Evolutionary conservation across 441 rosid species (phyloP).

Genomic region (Euphorbia corollata): DNA sequence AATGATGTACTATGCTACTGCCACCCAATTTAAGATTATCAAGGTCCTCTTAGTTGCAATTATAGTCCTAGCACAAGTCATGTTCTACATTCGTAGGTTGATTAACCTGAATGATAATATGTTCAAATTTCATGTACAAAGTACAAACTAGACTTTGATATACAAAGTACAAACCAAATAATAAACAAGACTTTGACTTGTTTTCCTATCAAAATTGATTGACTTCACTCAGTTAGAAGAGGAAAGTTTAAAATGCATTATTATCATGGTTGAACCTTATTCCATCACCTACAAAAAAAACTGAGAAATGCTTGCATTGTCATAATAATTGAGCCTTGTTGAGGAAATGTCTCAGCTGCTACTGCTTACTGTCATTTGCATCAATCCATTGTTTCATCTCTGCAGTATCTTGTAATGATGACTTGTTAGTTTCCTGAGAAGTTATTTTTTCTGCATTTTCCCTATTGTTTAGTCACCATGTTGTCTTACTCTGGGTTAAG

Average conservation of each 20-base stretch:
- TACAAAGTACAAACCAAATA: neutral
- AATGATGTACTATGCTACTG: neutral
- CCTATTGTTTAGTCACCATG: neutral
- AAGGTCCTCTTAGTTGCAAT: neutral
- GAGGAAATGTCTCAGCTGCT: neutral
- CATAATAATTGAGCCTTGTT: neutral
- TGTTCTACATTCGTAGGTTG: neutral
- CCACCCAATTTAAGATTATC: neutral
- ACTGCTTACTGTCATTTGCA: neutral
- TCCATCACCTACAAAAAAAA: neutral
- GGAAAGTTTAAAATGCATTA: neutral
- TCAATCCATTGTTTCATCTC: no score
- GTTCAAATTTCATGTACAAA: neutral
- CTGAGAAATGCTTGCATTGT: neutral
- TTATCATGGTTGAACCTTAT: neutral
- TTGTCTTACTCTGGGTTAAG: neutral
- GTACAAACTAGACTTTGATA: neutral
- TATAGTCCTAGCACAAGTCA: neutral
- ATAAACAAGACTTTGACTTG: neutral
- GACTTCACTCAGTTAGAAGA: neutral
- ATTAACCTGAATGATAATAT: neutral
- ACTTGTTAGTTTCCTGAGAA: neutral
- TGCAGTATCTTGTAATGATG: neutral
- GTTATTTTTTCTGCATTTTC: neutral
- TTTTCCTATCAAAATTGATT: neutral